phyloP scores from a whole-genome alignment of 1,139 yeast genomes.

The Blastobotrys arbuscula region DNA sequence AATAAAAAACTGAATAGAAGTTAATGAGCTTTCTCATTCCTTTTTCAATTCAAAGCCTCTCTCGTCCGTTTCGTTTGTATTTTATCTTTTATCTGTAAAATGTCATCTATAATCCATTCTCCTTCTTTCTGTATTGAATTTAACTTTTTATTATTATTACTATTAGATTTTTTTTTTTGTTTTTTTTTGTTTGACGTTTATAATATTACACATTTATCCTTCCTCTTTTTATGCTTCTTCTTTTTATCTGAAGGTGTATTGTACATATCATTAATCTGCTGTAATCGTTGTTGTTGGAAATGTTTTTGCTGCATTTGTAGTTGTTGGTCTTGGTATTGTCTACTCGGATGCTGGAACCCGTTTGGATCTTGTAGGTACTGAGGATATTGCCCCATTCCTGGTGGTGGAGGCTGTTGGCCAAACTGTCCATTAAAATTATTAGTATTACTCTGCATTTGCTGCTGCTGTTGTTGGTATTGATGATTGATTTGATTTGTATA shows the following conservation, averaged over 20 bases:
- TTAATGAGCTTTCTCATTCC: no score
- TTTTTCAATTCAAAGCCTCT: no score
- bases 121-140: no score
- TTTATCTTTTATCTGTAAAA: no score
- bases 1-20: no score
- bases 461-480: conserved; percentile 2
- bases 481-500: conserved; percentile 9
- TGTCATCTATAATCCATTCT: no score
- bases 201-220: conserved; percentile 19
- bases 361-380: not conserved
- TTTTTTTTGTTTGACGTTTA: conserved; percentile 1
- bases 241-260: conserved; percentile 8
- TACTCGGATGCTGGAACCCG: conserved; percentile 5
- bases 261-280: conserved; percentile 12
- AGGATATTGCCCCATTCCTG: not conserved
- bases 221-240: conserved; percentile 11
- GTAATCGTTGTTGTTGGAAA: conserved; percentile 13
- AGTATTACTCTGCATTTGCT: not conserved
- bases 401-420: conserved; percentile 7
- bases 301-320: conserved; percentile 13
- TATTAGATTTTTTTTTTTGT: not conserved
- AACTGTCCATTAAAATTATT: not conserved
- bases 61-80: no score
- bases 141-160: no score
- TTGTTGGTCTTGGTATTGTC: conserved; percentile 12